Evolutionary conservation across 306 rosid genomes (phyloP).

Genomic region (Castanopsis chinensis): DNA sequence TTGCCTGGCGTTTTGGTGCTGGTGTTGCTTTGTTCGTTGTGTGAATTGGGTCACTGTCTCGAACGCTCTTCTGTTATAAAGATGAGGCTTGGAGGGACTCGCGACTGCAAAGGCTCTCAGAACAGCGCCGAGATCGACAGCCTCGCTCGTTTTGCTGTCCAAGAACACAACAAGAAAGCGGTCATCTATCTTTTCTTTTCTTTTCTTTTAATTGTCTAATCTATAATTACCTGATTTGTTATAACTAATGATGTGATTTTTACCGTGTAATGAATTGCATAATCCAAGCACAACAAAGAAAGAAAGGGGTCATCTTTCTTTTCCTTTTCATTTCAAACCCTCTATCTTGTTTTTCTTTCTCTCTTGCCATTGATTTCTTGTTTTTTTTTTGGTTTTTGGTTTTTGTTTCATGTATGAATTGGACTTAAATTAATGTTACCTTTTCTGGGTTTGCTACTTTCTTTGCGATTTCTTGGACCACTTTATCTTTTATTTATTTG

Average conservation of each 20-base stretch:
- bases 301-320: constrained; percentile 26
- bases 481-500: no score
- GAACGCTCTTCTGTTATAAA: neutral
- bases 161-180: constrained; percentile 51
- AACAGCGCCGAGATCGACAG: constrained; percentile 27
- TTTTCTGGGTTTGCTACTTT: neutral
- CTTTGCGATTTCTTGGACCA: no score
- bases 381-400: neutral
- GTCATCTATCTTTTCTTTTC: constrained; percentile 1
- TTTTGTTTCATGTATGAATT: neutral
- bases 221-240: neutral
- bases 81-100: constrained; percentile 30
- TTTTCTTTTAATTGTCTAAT: neutral
- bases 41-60: constrained; percentile 25
- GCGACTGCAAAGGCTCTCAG: constrained; percentile 17
- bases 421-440: neutral
- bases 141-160: constrained; percentile 53
- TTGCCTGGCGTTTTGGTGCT: constrained; percentile 5
- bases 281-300: constrained; percentile 40
- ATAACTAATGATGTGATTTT: no score
- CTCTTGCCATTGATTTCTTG: neutral
- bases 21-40: constrained; percentile 24
- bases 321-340: neutral
- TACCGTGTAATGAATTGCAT: no score
- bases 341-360: neutral